Evolutionary conservation across 192 early-diverging fungal genomes (phyloP).

Genomic region (Coemansia reversa): DNA sequence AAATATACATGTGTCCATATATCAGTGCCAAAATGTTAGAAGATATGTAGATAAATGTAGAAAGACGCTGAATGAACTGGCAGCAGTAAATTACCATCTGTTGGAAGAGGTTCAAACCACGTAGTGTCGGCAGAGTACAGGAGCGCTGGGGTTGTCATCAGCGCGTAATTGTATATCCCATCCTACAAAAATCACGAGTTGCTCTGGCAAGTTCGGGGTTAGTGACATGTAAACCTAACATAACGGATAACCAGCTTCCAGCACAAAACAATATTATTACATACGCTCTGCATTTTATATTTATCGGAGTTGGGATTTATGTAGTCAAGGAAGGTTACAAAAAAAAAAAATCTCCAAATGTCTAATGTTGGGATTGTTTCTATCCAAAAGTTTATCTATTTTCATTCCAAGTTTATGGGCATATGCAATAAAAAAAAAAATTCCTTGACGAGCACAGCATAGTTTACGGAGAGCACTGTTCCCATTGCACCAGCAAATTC

Average conservation of each 20-base stretch:
- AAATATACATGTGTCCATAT: not conserved
- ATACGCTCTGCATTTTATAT: not conserved
- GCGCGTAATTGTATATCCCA: constrained; percentile 30
- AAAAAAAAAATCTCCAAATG: not conserved
- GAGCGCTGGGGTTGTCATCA: constrained; percentile 38
- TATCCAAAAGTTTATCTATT: not conserved
- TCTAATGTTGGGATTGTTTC: not conserved
- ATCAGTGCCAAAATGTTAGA: not conserved
- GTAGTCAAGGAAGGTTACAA: not conserved
- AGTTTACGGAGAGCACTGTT: constrained; percentile 19
- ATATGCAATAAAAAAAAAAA: not conserved
- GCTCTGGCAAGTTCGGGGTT: not conserved
- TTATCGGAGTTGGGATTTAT: not conserved
- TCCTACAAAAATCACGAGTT: constrained; percentile 18
- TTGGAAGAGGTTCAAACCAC: constrained; percentile 41
- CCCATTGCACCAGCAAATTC: constrained; percentile 36
- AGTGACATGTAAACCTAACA: not conserved
- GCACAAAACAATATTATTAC: not conserved
- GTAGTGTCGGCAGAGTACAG: constrained; percentile 29
- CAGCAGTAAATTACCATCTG: constrained; percentile 16
- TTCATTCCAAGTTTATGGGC: not conserved
- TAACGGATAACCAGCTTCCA: not conserved
- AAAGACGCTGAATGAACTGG: not conserved
- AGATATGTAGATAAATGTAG: not conserved
- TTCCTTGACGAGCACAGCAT: not conserved